Base-by-base conservation (phyloP, 306 rosid species). In the Medicago arabica region DNA sequence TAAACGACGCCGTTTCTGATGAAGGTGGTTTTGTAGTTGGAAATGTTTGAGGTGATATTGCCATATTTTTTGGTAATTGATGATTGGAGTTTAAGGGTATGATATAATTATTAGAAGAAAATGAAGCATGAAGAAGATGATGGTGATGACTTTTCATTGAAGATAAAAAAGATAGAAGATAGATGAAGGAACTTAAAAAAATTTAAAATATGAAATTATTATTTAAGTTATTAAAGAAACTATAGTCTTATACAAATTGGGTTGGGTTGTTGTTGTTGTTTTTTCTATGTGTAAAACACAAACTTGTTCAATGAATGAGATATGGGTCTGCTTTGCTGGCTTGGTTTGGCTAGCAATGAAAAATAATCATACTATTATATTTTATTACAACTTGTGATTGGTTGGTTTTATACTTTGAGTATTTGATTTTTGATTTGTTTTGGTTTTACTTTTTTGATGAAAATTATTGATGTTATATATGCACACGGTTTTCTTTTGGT, bases 1-100 rank as follows among this genome's bases (percentile, higher is more conserved):
- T 76, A 82, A 91, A 94, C 18, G 93, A 85, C 65, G 41, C 82
- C 9, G 51, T 13, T 46, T 80, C 81, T 15, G 96, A 88, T 0
- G 93, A 86, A 6, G 91, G 93, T 55, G 93, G 90, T 69, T 89
- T 95, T 40, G 87, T 44, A 6, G 85, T 80, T 1, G 86, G 85
- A 51, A 92, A 89, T 4, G 71, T 64, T 65, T 86, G 79, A 0
- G 88, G 89, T 25, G 89, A 71, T 38, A 95, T 67, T 2, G 91
- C 89, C 97, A 95, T 94, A 53, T 11, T 39, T 15, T 8, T 50
- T 39, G 47, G 17, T 18, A 19, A 77, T 34, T 21, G 71, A 16
- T 1, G 39, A 36, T 78, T 60, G 47, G 34, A 15, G 57, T 38
- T 78, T 38, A 61, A 60, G 34, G 62, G 61, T 51, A 67, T 7